Base-by-base conservation (phyloP, 805 yeast species). In the Kodamaea kakaduensis region DNA sequence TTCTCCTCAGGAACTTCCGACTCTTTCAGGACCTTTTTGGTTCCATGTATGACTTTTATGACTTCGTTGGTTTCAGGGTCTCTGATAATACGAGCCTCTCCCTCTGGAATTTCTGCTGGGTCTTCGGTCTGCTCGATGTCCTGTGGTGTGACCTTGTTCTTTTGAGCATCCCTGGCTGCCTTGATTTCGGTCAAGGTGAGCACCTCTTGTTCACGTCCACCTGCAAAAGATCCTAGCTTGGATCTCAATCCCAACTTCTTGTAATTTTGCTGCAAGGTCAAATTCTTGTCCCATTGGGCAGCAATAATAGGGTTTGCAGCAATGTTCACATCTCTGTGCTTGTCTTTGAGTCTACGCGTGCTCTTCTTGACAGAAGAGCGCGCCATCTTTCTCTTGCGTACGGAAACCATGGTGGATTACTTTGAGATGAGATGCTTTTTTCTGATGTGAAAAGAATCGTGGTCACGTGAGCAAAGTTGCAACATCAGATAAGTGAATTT, bases 241-340 rank as follows among this genome's bases (percentile, higher is more conserved):
- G 84, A 70, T 23, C 77, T 67, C 35, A 93, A 67, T 3, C 98
- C 98, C 18, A 93, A 63, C 44, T 69, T 77, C 48, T 81, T 80
- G 62, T 93, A 90, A 58, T 93, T 93, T 56, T 93, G 97, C 34
- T 78, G 71, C 41, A 89, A 64, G 0, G 97, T 89, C 38, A 81
- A 68, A 9, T 75, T 73, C 40, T 78, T 74, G 60, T 93, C 96
- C 98, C 98, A 93, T 58, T 88, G 75, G 21, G 78, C 84, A 4
- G 87, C 94, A 43, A 93, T 84, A 43, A 93, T 75, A 2, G 95
- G 84, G 53, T 87, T 86, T 0, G 84, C 70, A 31, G 71, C 70
- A 20, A 84, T 76, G 42, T 78, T 78, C 40, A 81, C 65, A 46
- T 80, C 71, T 54, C 83, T 74, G 48, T 78, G 81, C 50, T 74